phyloP scores from a whole-genome alignment of 139 green algal genomes.

The Volvox africanus region DNA sequence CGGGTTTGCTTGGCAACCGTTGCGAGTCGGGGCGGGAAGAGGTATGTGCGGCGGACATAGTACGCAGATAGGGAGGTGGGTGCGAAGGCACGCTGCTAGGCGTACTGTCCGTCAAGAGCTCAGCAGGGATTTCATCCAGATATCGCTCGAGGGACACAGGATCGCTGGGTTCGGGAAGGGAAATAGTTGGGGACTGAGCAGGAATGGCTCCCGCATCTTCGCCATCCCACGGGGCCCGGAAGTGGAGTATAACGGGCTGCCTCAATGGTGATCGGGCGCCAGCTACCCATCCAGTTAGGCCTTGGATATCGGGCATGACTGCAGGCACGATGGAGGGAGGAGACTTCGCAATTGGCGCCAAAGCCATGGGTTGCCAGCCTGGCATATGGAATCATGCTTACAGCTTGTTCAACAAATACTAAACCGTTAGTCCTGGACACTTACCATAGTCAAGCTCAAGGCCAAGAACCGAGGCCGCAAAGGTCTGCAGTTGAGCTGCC shows the following conservation, averaged over 20 bases:
- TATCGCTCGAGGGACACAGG: conserved; percentile 5
- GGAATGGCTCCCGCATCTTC: not conserved
- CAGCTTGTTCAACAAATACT: too few species aligned
- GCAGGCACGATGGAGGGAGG: not conserved
- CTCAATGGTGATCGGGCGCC: not conserved
- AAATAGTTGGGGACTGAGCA: not conserved
- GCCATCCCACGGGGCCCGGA: not conserved
- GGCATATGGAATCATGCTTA: too few species aligned
- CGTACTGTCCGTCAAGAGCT: not conserved
- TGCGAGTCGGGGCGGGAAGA: not conserved
- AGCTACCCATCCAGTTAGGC: not conserved
- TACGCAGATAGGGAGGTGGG: too few species aligned
- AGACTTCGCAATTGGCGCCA: not conserved
- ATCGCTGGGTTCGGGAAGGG: not conserved
- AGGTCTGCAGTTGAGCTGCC: conserved; percentile 1
- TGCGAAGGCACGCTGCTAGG: too few species aligned
- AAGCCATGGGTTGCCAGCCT: not conserved
- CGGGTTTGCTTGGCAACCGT: not conserved
- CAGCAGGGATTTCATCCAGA: not conserved
- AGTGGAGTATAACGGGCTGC: conserved; percentile 15
- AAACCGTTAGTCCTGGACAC: not conserved
- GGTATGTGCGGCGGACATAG: too few species aligned
- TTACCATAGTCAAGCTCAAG: conserved; percentile 36
- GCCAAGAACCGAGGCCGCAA: conserved; percentile 6
- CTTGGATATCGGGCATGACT: conserved; percentile 30